Evolutionary conservation across 345 rosid species (phyloP).

Genomic region (Acer yangbiense): DNA sequence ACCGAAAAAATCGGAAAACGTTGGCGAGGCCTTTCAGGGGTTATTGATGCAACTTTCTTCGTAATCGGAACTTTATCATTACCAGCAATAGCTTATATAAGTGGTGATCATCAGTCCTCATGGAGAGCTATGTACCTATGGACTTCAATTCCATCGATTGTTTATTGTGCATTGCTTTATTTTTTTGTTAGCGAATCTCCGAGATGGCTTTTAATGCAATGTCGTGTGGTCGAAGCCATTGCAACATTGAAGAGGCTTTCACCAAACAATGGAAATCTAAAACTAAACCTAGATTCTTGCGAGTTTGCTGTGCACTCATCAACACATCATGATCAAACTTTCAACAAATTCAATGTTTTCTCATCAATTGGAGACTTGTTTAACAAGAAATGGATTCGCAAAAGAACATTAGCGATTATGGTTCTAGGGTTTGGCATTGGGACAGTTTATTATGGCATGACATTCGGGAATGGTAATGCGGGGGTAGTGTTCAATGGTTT

Average conservation of each 20-base stretch:
- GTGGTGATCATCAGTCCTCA: background rate
- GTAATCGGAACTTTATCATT: conserved; percentile 54
- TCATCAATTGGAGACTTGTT: conserved; percentile 26
- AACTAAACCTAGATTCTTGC: no score
- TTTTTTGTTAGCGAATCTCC: conserved; percentile 54
- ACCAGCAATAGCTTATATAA: conserved; percentile 36
- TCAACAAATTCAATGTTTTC: background rate
- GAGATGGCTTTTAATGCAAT: conserved; percentile 57
- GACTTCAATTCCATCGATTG: conserved; percentile 37
- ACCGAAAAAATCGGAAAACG: conserved; percentile 45
- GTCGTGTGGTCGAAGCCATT: conserved; percentile 40
- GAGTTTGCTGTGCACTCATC: no score
- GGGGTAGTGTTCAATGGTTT: conserved; percentile 46
- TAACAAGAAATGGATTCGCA: conserved; percentile 23
- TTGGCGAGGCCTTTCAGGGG: conserved; percentile 51
- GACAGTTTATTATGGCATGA: conserved; percentile 46
- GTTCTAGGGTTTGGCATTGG: conserved; percentile 47
- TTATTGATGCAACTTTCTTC: conserved; percentile 45
- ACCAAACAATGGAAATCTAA: background rate
- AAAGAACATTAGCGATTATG: conserved; percentile 28
- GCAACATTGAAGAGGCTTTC: conserved; percentile 19
- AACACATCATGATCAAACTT: no score
- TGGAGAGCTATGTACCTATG: conserved; percentile 52
- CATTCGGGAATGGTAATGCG: conserved; percentile 44
- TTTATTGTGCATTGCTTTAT: conserved; percentile 34